Evolutionary conservation across 1,284 basidiomycete species (phyloP).

Genomic region (Cryptococcus jaspeensis): DNA sequence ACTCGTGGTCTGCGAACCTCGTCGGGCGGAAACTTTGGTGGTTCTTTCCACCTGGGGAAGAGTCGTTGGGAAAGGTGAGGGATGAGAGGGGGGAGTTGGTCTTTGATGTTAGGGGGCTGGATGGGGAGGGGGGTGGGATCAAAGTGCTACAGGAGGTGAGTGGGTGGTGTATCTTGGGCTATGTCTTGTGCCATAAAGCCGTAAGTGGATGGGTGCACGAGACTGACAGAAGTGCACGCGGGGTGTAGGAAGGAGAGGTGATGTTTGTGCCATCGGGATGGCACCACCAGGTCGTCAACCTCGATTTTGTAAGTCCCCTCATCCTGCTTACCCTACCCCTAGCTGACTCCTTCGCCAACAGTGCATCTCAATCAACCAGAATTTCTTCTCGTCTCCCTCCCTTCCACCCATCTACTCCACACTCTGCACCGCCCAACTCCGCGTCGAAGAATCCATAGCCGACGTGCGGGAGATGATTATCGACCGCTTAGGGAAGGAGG

Average conservation of each 20-base stretch:
- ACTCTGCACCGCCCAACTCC: constrained; percentile 46
- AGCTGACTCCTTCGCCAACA: constrained; percentile 13
- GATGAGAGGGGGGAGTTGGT: constrained; percentile 30
- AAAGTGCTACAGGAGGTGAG: constrained; percentile 41
- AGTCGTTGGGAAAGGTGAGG: constrained; percentile 30
- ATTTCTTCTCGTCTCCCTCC: constrained; percentile 57
- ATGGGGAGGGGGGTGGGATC: constrained; percentile 32
- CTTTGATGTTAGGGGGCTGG: constrained; percentile 48
- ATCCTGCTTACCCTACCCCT: neutral
- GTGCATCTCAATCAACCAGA: constrained; percentile 56
- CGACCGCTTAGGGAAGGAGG: constrained; percentile 15
- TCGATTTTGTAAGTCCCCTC: constrained; percentile 36
- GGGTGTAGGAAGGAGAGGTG: constrained; percentile 50
- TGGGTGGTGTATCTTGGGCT: neutral
- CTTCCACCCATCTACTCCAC: constrained; percentile 53
- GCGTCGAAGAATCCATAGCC: constrained; percentile 51
- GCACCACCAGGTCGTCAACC: constrained; percentile 52
- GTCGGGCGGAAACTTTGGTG: constrained; percentile 58
- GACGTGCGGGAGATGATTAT: constrained; percentile 55
- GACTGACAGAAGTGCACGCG: no score
- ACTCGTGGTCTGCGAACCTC: constrained; percentile 60
- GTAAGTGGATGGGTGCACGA: no score
- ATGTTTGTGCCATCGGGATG: constrained; percentile 55
- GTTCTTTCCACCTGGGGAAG: constrained; percentile 54
- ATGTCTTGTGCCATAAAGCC: no score